Evolutionary conservation across 1,284 basidiomycete species (phyloP).

Genomic region (Takashimella tepidaria): DNA sequence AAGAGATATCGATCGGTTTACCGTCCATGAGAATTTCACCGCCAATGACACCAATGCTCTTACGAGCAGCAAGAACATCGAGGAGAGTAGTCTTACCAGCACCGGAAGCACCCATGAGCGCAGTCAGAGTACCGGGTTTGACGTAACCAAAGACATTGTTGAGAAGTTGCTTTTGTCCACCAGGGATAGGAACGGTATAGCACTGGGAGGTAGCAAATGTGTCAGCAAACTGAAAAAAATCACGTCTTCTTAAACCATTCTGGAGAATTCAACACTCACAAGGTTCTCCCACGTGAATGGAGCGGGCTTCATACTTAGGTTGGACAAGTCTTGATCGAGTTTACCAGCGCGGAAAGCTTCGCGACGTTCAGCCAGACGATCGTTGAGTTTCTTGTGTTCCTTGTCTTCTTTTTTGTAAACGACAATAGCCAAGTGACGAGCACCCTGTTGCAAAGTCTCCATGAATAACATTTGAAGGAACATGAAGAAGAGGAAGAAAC

Average conservation of each 20-base stretch:
- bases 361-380: slow-evolving; percentile 56
- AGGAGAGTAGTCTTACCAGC: slow-evolving; percentile 55
- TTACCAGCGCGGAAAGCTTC: slow-evolving; percentile 45
- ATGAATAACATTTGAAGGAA: slow-evolving; percentile 44
- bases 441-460: slow-evolving; percentile 41
- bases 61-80: slow-evolving; percentile 55
- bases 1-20: slow-evolving; percentile 48
- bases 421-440: slow-evolving; percentile 48
- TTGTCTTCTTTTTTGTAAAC: slow-evolving; percentile 67
- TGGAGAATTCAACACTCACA: too few relatives aligned
- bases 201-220: slow-evolving; percentile 17
- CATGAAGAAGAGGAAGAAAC: slow-evolving; percentile 65
- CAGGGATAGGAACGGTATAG: slow-evolving; percentile 53
- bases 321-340: slow-evolving; percentile 45
- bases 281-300: slow-evolving; percentile 51
- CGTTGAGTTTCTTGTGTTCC: slow-evolving; percentile 64
- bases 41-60: slow-evolving; percentile 52
- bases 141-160: slow-evolving; percentile 56
- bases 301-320: slow-evolving; percentile 43
- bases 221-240: background rate
- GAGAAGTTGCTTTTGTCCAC: slow-evolving; percentile 51
- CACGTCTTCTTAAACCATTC: too few relatives aligned
- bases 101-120: slow-evolving; percentile 58
- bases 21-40: slow-evolving; percentile 54
- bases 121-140: slow-evolving; percentile 55